Evolutionary conservation across 768 basidiomycete genomes (phyloP).

Genomic region (Suillus plorans): DNA sequence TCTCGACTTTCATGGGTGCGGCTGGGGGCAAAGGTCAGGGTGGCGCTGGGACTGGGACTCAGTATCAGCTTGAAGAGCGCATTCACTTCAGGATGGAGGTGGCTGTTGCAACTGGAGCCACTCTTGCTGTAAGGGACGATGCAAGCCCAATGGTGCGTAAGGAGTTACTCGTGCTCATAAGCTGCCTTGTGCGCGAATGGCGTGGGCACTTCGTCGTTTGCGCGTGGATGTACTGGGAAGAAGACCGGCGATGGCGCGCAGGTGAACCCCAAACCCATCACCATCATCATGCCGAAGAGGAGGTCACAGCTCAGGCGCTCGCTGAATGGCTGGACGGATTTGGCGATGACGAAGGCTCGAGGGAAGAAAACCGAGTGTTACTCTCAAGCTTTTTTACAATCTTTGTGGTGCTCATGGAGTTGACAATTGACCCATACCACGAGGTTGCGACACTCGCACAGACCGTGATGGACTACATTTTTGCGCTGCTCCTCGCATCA

Average conservation of each 20-base stretch:
- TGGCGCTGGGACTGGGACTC: slow-evolving; percentile 85
- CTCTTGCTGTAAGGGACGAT: slow-evolving; percentile 87
- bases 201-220: slow-evolving; percentile 94
- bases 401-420: slow-evolving; percentile 82
- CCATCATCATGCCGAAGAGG: slow-evolving; percentile 52
- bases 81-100: slow-evolving; percentile 88
- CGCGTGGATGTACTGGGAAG: slow-evolving; percentile 96
- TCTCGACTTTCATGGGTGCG: slow-evolving; percentile 92
- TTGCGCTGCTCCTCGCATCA: slow-evolving; percentile 86
- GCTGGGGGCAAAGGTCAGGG: slow-evolving; percentile 77
- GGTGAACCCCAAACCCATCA: slow-evolving; percentile 28
- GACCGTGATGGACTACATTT: slow-evolving; percentile 89
- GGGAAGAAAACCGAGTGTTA: slow-evolving; percentile 79
- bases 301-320: slow-evolving; percentile 69
- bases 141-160: slow-evolving; percentile 96
- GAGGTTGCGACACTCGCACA: slow-evolving; percentile 91
- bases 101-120: slow-evolving; percentile 85
- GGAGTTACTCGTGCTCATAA: slow-evolving; percentile 88
- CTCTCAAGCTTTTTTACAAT: slow-evolving; percentile 95
- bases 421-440: slow-evolving; percentile 89
- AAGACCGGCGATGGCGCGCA: slow-evolving; percentile 68
- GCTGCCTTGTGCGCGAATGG: slow-evolving; percentile 95
- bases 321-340: slow-evolving; percentile 77
- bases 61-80: slow-evolving; percentile 71
- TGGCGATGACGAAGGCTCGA: slow-evolving; percentile 59